Evolutionary conservation across 371 early-diverging fungal genomes (phyloP), one percentile per base, ranked within the genome.

Genomic region (Fennellomyces sp.): DNA sequence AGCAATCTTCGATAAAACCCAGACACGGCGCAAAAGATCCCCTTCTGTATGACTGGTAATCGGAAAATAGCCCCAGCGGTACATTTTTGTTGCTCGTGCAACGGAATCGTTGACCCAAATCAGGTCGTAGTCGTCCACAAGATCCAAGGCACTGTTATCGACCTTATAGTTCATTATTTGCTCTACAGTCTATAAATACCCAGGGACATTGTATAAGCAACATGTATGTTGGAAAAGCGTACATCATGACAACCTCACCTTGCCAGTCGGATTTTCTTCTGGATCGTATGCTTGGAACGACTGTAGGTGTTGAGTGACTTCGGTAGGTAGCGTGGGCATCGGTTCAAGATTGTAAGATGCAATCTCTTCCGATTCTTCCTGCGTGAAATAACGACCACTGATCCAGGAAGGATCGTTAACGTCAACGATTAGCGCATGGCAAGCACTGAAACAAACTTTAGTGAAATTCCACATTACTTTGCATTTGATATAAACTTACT

Each of bases 21-120:
- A 45, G 45, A 45, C 45, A 45, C 45, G 45, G n/a, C 45, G 45
- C 45, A 45, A 23, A 15, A 45, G 23, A 45, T 45, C 45, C 5
- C 45, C 45, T 17, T 45, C 45, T 5, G 45, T 8, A 23, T 45
- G 45, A 33, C 13, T 13, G 35, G 35, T 33, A 8, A 33, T 8
- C 35, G 35, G 35, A 13, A 33, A 33, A 13, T 33, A 33, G 35
- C 8, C 35, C 35, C 35, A 33, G 6, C 35, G 35, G 13, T 33
- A 33, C 35, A 33, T 8, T 33, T 33, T 13, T 13, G 35, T 33
- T 33, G 35, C 35, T 33, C 13, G 35, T 6, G 35, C 35, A 13
- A 33, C 13, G 35, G 8, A 8, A 13, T 33, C 13, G 13, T 33
- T 33, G 35, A 33, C 13, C 35, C 35, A 33, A 33, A 33, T 33